Base-by-base conservation (phyloP, 2,329 filamentous ascomycete species). In the Bipolaris victoriae region DNA sequence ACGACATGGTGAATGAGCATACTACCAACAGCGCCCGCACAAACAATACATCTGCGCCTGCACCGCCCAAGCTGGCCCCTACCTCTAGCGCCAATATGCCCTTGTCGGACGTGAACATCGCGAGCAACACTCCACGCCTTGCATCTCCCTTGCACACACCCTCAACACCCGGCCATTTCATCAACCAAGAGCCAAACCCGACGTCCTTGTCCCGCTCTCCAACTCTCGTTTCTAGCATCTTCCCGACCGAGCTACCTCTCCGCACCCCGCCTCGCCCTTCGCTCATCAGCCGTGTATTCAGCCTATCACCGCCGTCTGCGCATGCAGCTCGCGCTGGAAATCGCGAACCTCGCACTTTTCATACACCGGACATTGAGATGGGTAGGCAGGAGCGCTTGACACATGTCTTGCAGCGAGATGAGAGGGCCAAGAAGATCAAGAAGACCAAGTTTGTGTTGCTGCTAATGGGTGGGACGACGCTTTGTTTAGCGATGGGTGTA, bases 341-440 rank as follows among this genome's bases (percentile, higher is more conserved):
- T 15, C 7, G 15, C 10, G 22, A 1, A 5, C 15, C 22, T 2
- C 4, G 20, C 5, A 44, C 13, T 5, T 39, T 31, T 6, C 22
- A 24, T 3, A 26, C 39, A 18, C 13, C 39, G 5, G 52, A 55
- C 5, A 55, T 51, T 7, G 52, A 55, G 20, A 15, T 44, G 36
- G 16, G 13, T 33, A 7, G 10, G 15, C 16, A 20, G 7, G n/a
- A 18, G 9, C 18, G n/a, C 7, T 45, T 18, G 10, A 11, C 1
- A 3, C 0, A 0, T 16, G 18, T 1, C 20, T 20, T 22, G 7
- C 20, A 24, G 1, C 29, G 10, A 22, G 11, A 5, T 3, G 4
- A n/a, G 7, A 24, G 31, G 4, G 5, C n/a, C 4, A 16, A 33
- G 10, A 11, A 7, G 5, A 18, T 39, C 13, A 5, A n/a, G 7